Evolutionary conservation across 805 yeast species (phyloP), one percentile per base, ranked within the genome.

Genomic region (Saturnispora bothae): DNA sequence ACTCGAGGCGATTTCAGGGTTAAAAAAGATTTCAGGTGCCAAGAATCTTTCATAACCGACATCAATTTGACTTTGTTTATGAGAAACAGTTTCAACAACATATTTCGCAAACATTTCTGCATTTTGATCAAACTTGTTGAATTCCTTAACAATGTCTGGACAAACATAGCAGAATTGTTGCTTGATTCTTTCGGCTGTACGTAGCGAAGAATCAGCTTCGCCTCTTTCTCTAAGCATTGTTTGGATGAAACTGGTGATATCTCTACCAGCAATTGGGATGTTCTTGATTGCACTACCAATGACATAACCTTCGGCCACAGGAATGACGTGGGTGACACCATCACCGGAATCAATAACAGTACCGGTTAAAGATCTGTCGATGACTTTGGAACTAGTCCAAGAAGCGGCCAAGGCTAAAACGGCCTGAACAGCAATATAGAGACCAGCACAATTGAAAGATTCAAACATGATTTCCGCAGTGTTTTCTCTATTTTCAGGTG

Each of bases 391-490:
- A 12, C 95, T 83, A 4, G 98, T 89, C 99, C 99, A 92, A 6
- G 96, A 85, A 1, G 98, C 98, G 5, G 99, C 99, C 50, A 92
- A 69, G 1, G 99, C 99, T 46, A 92, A 69, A 28, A 92, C 99
- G 0, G 99, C 99, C 66, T 92, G 99, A 13, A 92, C 99, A 12
- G 98, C 98, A 55, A 92, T 92, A 63, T 92, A 92, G 44, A 92
- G 68, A 43, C 99, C 99, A 14, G 97, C 97, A 65, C 99, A 92
- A 60, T 92, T 92, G 71, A 92, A 92, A 15, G 95, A 78, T 65
- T 92, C 99, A 64, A 92, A 92, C 94, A 92, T 92, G 56, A 92
- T 92, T 60, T 92, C 99, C 10, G 99, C 99, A 1, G 95, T 86
- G 59, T 84, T 85, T 60, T 92, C 98, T 65, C 99, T 83, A 63